These are phyloP conservation scores for Fragaria nilgerrensis DNA, from an alignment of 306 rosid species.

Conservation along the genomic window DNA sequence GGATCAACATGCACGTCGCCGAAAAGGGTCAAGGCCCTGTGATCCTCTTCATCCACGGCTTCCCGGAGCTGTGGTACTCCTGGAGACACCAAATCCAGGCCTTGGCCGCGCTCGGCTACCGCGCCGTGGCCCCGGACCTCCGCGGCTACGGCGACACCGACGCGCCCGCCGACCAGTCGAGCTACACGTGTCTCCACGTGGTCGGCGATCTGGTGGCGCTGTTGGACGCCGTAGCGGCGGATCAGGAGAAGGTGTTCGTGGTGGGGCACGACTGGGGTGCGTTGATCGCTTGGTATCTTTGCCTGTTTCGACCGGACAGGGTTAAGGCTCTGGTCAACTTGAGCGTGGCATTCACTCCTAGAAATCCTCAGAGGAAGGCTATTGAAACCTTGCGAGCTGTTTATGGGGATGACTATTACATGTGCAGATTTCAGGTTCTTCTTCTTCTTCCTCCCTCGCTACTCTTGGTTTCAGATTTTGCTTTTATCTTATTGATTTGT, in stretches of 20 bases:
- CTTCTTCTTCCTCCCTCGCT: neutral
- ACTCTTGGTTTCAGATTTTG: neutral
- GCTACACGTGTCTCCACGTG: slow-evolving; percentile 54
- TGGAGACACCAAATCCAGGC: slow-evolving; percentile 83
- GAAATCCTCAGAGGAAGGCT: slow-evolving; percentile 55
- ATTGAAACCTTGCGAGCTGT: slow-evolving; percentile 37
- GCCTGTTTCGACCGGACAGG: slow-evolving; percentile 61
- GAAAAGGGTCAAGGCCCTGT: slow-evolving; percentile 70
- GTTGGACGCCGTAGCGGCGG: slow-evolving; percentile 40
- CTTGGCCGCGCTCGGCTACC: slow-evolving; percentile 63
- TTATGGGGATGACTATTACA: slow-evolving; percentile 63
- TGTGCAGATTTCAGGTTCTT: slow-evolving; percentile 75
- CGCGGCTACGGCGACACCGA: slow-evolving; percentile 77
- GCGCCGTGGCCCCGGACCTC: slow-evolving; percentile 71
- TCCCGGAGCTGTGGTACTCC: slow-evolving; percentile 74
- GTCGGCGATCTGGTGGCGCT: slow-evolving; percentile 69
- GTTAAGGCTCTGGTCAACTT: slow-evolving; percentile 59
- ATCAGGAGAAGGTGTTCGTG: slow-evolving; percentile 64
- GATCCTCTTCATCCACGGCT: slow-evolving; percentile 80
- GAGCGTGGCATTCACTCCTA: slow-evolving; percentile 53
- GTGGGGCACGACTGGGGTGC: slow-evolving; percentile 98
- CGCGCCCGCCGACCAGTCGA: slow-evolving; percentile 24
- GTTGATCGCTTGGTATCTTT: slow-evolving; percentile 53
- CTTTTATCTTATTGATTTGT: neutral
- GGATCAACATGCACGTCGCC: slow-evolving; percentile 75